Percentiles rank a stretch among this genome's conserved stretches.
Evolutionary conservation across 2,329 filamentous ascomycete species (phyloP).

Genomic region (Epichloe scottii): DNA sequence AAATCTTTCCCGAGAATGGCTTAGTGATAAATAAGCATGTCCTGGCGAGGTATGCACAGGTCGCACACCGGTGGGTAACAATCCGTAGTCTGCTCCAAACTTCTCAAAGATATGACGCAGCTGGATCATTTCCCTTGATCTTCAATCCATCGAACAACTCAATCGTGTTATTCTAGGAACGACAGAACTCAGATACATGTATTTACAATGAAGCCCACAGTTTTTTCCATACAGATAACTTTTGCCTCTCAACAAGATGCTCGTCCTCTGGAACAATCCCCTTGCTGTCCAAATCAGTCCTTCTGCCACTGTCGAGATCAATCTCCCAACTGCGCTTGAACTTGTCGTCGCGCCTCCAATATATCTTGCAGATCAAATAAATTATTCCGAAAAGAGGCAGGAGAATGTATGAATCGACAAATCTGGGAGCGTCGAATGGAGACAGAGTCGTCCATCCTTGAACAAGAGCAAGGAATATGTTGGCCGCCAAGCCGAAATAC

Average conservation of each 20-base stretch:
- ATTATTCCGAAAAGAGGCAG: conserved; percentile 47
- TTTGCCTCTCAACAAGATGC: conserved; percentile 14
- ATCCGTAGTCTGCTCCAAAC: no score
- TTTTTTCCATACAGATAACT: conserved; percentile 29
- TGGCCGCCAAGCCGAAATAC: conserved; percentile 45
- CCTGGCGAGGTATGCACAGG: no score
- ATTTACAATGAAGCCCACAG: conserved; percentile 29
- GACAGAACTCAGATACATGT: conserved; percentile 8
- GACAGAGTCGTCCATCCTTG: conserved; percentile 49
- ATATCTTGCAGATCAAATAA: conserved; percentile 40
- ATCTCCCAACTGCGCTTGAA: conserved; percentile 38
- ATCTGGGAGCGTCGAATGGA: conserved; percentile 44
- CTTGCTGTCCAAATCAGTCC: conserved; percentile 40
- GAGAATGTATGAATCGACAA: conserved; percentile 52
- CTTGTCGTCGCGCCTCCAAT: conserved; percentile 35
- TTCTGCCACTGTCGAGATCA: conserved; percentile 42
- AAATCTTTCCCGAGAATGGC: no score
- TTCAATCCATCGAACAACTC: no score
- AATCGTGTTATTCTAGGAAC: conserved; percentile 9
- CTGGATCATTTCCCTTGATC: no score
- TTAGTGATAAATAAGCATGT: no score
- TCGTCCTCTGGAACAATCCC: conserved; percentile 17
- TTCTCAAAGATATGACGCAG: no score
- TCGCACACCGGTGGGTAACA: no score
- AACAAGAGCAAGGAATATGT: conserved; percentile 45